Base-by-base conservation (phyloP, 345 rosid genomes). In the Sonneratia caseolaris region DNA sequence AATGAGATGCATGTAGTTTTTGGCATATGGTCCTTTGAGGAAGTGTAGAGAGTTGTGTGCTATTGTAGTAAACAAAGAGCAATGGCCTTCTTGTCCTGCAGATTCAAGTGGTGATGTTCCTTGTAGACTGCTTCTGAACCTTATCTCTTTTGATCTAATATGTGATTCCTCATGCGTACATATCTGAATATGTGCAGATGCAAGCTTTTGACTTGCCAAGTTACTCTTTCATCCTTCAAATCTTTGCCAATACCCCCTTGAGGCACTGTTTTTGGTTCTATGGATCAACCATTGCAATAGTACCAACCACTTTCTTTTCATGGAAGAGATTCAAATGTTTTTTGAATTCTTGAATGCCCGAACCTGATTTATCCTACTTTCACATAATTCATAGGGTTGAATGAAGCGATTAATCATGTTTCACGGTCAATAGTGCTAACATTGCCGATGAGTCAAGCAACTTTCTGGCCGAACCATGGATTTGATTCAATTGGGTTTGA, bases 1-100 rank as follows among this genome's bases (percentile, higher is more conserved):
- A 8, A 49, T n/a, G 73, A 62, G 73, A 71, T 56, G 64, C 64
- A 42, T 40, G 38, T 70, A 37, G 53, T 19, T 70, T 70, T 70
- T 5, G 72, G 62, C 51, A 42, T 32, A 10, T 37, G 64, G 32
- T 22, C 35, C 14, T 22, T 72, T 69, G 81, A 76, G 83, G 75
- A 81, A 78, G 42, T 85, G 85, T 78, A 82, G 79, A 78, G 80
- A 49, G n/a, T 13, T 59, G 36, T 21, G 32, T 36, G 64, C 49
- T 10, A 45, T 45, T 45, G 11, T 59, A 9, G 64, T 22, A 59
- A 59, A 59, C 36, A 59, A 10, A 59, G 64, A 48, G 18, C 3
- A 48, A 14, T 12, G 53, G 32, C 32, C 32, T 12, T 3, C 18
- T 15, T 48, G 53, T 3, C 53, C 18, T 4, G 16, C 15, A 48